phyloP scores from a whole-genome alignment of 2,329 filamentous ascomycete species.

The Xylariaceae sp. region DNA sequence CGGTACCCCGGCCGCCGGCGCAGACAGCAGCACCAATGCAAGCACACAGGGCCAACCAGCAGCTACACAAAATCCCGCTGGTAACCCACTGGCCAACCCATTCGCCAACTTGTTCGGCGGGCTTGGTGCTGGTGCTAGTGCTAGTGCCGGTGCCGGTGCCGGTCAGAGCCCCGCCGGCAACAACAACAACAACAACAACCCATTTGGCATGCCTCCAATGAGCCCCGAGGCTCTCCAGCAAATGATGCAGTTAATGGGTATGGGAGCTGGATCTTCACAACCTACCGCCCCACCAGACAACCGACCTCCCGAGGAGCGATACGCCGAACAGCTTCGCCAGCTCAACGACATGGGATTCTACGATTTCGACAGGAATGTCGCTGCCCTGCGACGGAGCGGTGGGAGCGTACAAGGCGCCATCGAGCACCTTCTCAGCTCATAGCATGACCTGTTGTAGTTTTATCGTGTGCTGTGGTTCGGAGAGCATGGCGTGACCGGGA shows the following conservation, averaged over 20 bases:
- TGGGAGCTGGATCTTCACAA: constrained; percentile 35
- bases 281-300: constrained; percentile 65
- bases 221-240: constrained; percentile 54
- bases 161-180: constrained; percentile 24
- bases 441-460: no score
- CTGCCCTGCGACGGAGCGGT: constrained; percentile 80
- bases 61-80: constrained; percentile 22
- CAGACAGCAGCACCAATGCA: constrained; percentile 26
- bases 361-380: constrained; percentile 91
- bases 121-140: no score
- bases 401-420: constrained; percentile 92
- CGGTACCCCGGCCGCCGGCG: constrained; percentile 23
- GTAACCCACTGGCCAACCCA: constrained; percentile 53
- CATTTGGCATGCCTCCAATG: constrained; percentile 42
- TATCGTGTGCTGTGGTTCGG: no score
- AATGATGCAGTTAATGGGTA: constrained; percentile 48
- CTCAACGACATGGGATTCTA: constrained; percentile 99
- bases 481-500: no score
- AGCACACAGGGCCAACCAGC: no score
- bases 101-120: constrained; percentile 62
- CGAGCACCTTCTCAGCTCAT: constrained; percentile 60
- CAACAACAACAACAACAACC: constrained; percentile 32
- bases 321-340: constrained; percentile 80
- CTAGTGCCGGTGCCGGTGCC: no score
- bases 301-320: constrained; percentile 88